Base-by-base conservation (phyloP, 306 rosid species). In the Cucumis cinereus region DNA sequence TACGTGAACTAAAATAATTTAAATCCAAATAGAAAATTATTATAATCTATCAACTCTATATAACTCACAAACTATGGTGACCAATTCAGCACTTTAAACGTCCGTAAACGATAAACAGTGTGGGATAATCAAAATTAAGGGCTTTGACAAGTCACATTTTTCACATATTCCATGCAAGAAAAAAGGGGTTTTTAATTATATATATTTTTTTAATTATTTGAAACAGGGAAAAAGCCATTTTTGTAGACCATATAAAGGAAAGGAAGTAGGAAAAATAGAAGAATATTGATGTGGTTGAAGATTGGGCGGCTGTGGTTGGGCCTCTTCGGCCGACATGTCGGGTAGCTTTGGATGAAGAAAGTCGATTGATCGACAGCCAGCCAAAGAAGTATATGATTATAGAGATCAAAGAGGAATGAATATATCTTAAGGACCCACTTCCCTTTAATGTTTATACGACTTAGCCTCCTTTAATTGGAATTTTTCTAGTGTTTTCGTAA, bases 301-400 rank as follows among this genome's bases (percentile, higher is more conserved):
- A 7, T 69, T 69, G 74, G 74, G 74, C 74, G 74, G 74, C 74
- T 4, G 36, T 14, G 74, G 74, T 7, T 38, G 73, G 73, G 73
- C 74, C 74, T 23, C 20, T 15, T 33, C 0, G 74, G 74, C 74
- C 74, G 74, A 69, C 74, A 69, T 6, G 74, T 68, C 74, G 38
- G 74, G 22, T 14, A 68, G 74, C n/a, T 23, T 43, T 43, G 54
- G 72, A 53, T 28, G 47, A 35, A 63, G 41, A 10, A 63, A 63
- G 69, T 63, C 71, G 68, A 61, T 30, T 15, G 43, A 61, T 61
- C 68, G 49, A 63, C 71, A 38, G 5, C 33, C 30, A 66, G 14
- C 47, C 73, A 40, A 20, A 22, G 26, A 38, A 66, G 52, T 38
- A 66, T 10, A 66, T n/a, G 73, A 38, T 20, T 40, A 38, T 66